Base-by-base conservation (phyloP, 352 stramenopile species). In the Bremia lactucae region DNA sequence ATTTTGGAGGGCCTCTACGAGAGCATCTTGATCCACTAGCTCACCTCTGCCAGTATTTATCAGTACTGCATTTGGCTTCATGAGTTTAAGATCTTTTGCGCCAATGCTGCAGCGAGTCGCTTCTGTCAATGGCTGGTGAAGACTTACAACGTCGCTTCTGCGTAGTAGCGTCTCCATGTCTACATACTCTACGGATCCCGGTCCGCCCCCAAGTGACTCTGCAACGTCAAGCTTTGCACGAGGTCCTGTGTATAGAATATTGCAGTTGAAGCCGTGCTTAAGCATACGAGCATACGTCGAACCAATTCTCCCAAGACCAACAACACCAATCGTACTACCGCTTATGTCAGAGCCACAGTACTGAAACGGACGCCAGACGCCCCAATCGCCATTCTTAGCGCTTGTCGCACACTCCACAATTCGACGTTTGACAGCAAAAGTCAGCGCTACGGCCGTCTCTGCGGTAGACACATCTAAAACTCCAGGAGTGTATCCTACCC, bases 1-100 rank as follows among this genome's bases (percentile, higher is more conserved):
- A 6, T 42, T 60, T 4, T 28, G 29, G 0, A 90, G 56, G 3
- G 70, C 74, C 2, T 68, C 14, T 14, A 68, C 40, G 2, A 90
- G 65, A 20, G 77, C 75, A 19, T 87, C 71, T 45, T 95, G 87
- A 51, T 96, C 80, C 25, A 97, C 74, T 35, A 96, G 69, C 18
- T 91, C 85, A 28, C 89, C 89, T 29, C 89, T 70, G 26, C 82
- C 83, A 46, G 91, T 96, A 57, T 97, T 97, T 28, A 97, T 79
- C 28, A 97, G 65, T 38, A 95, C 78, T n/a, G 85, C 80, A 22
- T 60, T 62, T 8, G 62, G 40, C 49, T 94, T 88, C 77, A 97
- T 94, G n/a, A 73, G 36, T 6, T 60, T 49, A 18, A 97, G 71
- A 16, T 76, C 63, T 2, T 74, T 71, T 1, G 72, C 60, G 24